Evolutionary conservation across 768 basidiomycete species (phyloP).

Genomic region (Boletellus emodensis): DNA sequence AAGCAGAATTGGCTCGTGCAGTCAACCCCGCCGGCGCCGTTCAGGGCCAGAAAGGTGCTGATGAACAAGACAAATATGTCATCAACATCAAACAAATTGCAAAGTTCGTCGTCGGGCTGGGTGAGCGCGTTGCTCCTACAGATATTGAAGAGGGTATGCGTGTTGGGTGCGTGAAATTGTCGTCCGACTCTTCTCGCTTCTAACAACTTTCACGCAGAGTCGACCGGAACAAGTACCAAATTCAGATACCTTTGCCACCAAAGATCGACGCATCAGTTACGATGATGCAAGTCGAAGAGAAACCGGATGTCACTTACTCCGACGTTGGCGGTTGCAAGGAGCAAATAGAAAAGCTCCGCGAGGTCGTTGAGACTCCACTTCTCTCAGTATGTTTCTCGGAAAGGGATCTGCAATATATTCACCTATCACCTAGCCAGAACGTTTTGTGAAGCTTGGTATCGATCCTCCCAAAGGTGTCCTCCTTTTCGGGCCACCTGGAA

Average conservation of each 20-base stretch:
- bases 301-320: slow-evolving; percentile 96
- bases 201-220: slow-evolving; percentile 49
- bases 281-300: slow-evolving; percentile 99
- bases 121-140: slow-evolving; percentile 93
- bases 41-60: slow-evolving; percentile 93
- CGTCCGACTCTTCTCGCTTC: not conserved
- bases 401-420: slow-evolving; percentile 4
- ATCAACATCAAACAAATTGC: slow-evolving; percentile 99
- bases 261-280: slow-evolving; percentile 99
- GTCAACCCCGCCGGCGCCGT: slow-evolving; percentile 73
- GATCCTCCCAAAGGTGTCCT: slow-evolving; percentile 98
- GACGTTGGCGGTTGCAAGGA: slow-evolving; percentile 99
- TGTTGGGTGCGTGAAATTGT: slow-evolving; percentile 71
- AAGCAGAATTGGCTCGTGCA: slow-evolving; percentile 72
- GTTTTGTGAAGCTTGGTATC: slow-evolving; percentile 96
- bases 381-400: slow-evolving; percentile 63
- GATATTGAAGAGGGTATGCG: slow-evolving; percentile 99
- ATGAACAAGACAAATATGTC: slow-evolving; percentile 99
- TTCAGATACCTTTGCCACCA: slow-evolving; percentile 96
- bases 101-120: slow-evolving; percentile 96
- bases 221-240: slow-evolving; percentile 95
- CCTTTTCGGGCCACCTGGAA: slow-evolving; percentile 92
- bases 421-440: slow-evolving; percentile 75
- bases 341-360: slow-evolving; percentile 97
- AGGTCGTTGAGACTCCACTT: slow-evolving; percentile 95